Evolutionary conservation across 2,329 filamentous ascomycete genomes (phyloP).

Genomic region (Trichoderma sp.): DNA sequence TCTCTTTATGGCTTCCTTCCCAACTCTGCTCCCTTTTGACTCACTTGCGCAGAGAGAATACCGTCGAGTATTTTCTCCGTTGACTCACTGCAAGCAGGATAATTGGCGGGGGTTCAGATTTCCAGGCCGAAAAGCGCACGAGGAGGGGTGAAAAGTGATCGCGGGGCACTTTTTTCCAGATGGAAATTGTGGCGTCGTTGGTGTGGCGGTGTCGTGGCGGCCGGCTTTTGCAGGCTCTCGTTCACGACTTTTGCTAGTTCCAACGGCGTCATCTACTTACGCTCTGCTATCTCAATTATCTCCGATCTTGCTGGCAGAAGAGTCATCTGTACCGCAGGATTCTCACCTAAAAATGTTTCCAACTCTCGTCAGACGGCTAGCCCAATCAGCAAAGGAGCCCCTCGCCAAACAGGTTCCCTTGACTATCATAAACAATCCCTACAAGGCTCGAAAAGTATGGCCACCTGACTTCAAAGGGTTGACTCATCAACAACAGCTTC

Average conservation of each 20-base stretch:
- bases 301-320: background rate
- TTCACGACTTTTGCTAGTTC: constrained; percentile 20
- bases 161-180: constrained; percentile 35
- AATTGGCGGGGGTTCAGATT: constrained; percentile 22
- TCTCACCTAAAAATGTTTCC: constrained; percentile 37
- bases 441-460: constrained; percentile 71
- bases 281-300: background rate
- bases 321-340: constrained; percentile 13
- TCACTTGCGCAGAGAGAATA: constrained; percentile 18
- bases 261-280: background rate
- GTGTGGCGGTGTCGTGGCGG: constrained; percentile 33
- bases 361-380: constrained; percentile 38
- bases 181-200: constrained; percentile 26
- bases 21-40: constrained; percentile 14
- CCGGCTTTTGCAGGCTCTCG: constrained; percentile 23
- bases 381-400: constrained; percentile 34
- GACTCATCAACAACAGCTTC: constrained; percentile 71
- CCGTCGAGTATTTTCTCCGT: constrained; percentile 20
- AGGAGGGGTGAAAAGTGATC: constrained; percentile 40
- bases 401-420: constrained; percentile 33
- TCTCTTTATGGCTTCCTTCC: constrained; percentile 12
- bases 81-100: constrained; percentile 34
- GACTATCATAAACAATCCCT: constrained; percentile 55
- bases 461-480: constrained; percentile 74
- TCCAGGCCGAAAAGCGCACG: constrained; percentile 15